Conservation (phyloP, 1,139 yeast genomes). For the Kazachstania sp. region DNA sequence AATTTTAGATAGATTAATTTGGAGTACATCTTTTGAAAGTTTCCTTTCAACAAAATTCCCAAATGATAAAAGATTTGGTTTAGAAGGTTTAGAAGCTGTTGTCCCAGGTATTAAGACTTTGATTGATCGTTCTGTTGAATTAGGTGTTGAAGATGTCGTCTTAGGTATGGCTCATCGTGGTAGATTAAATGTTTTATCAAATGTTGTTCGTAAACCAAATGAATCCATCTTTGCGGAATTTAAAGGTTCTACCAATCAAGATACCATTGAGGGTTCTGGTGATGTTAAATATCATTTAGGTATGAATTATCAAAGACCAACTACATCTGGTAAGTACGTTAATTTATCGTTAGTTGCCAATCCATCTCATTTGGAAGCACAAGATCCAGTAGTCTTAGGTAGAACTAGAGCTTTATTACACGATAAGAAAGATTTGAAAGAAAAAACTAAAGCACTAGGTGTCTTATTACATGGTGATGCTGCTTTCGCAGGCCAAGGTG, state of each 20-base stretch:
- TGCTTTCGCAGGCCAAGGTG: conserved; percentile 98
- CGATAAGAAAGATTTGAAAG: conserved; percentile 77
- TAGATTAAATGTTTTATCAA: conserved; percentile 92
- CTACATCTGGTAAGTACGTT: conserved; percentile 95
- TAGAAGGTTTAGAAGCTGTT: conserved; percentile 95
- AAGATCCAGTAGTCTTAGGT: conserved; percentile 97
- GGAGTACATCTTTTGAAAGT: conserved; percentile 91
- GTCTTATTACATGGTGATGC: conserved; percentile 97
- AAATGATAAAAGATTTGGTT: conserved; percentile 95
- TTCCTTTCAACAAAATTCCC: conserved; percentile 94
- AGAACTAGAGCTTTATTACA: conserved; percentile 95
- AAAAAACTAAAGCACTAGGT: conserved; percentile 79
- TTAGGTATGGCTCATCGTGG: conserved; percentile 99
- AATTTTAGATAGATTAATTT: conserved; percentile 89
- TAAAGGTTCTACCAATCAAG: conserved; percentile 76
- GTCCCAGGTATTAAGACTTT: conserved; percentile 96
- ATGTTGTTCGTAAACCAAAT: conserved; percentile 96
- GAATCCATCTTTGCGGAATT: conserved; percentile 96
- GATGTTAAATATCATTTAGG: conserved; percentile 99
- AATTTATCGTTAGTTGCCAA: conserved; percentile 94
- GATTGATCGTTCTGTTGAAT: conserved; percentile 87
- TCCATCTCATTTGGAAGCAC: conserved; percentile 98
- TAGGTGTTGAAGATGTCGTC: conserved; percentile 90
- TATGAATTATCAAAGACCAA: conserved; percentile 98
- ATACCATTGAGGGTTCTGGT: conserved; percentile 85